Percentiles rank a stretch among this genome's conserved stretches.
These are phyloP conservation scores for Pleurostoma richardsiae DNA, from an alignment of 2,329 filamentous ascomycete species.

Conservation along the genomic window DNA sequence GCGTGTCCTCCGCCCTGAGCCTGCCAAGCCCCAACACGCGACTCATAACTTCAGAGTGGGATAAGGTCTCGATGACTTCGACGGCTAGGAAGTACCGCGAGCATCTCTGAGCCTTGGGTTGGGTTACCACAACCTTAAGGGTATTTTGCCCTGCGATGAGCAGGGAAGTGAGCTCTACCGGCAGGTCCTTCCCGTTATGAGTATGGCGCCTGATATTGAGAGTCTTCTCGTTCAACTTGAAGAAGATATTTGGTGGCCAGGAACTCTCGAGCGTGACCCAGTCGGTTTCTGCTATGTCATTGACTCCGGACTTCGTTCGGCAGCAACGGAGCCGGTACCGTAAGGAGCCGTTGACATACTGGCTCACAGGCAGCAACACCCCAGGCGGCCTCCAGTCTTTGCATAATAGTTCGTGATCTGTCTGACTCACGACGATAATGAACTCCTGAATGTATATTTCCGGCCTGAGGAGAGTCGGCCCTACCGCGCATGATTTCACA, in stretches of 20 bases:
- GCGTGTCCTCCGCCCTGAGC: constrained; percentile 41
- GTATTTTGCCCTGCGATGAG: constrained; percentile 57
- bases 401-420: constrained; percentile 29
- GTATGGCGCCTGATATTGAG: constrained; percentile 59
- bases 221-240: constrained; percentile 59
- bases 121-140: constrained; percentile 45
- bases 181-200: constrained; percentile 70
- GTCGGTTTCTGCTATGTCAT: constrained; percentile 31
- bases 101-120: constrained; percentile 8
- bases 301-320: constrained; percentile 12
- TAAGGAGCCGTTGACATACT: constrained; percentile 45
- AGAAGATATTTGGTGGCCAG: constrained; percentile 69
- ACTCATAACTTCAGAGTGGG: constrained; percentile 36
- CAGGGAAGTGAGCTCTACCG: constrained; percentile 65
- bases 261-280: constrained; percentile 61
- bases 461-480: constrained; percentile 32
- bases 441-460: constrained; percentile 34
- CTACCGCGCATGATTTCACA: constrained; percentile 43
- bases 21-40: constrained; percentile 28
- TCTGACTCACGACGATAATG: constrained; percentile 37
- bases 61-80: constrained; percentile 59
- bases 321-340: constrained; percentile 69
- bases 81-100: constrained; percentile 60
- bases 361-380: constrained; percentile 27
- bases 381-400: constrained; percentile 17